Conservation (phyloP, 2,329 filamentous ascomycete genomes). For the Clarireedia paspali region DNA sequence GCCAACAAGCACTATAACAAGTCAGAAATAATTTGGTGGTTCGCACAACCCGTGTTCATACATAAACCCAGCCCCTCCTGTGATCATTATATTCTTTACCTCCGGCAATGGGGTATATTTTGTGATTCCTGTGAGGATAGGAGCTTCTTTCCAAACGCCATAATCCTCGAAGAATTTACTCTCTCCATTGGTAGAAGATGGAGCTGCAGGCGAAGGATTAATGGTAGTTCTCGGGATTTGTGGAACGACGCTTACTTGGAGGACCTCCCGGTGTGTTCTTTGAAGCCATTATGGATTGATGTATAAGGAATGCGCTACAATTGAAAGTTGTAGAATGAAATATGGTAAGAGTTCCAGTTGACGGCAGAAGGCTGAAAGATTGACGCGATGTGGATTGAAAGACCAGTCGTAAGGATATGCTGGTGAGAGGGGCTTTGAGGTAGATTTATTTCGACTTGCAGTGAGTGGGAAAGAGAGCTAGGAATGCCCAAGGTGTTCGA, state of each 20-base stretch:
- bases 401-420: neutral
- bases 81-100: conserved; percentile 76
- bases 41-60: conserved; percentile 36
- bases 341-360: neutral
- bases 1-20: conserved; percentile 64
- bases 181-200: conserved; percentile 11
- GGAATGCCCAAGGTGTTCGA: neutral
- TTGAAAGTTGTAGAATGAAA: neutral
- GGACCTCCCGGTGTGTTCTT: conserved; percentile 7
- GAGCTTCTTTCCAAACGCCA: conserved; percentile 64
- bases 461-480: neutral
- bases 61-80: conserved; percentile 82
- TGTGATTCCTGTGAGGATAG: conserved; percentile 60
- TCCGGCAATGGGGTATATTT: conserved; percentile 61
- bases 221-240: neutral
- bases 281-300: conserved; percentile 7
- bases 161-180: conserved; percentile 46
- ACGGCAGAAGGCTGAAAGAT: neutral
- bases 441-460: conserved; percentile 2
- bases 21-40: conserved; percentile 14
- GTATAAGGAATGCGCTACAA: neutral
- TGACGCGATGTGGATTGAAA: neutral
- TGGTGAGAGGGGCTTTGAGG: neutral
- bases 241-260: conserved; percentile 6
- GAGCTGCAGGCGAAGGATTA: conserved; percentile 9